Conservation (phyloP, 139 green algal species). For the Chlamydomonas sp. region DNA sequence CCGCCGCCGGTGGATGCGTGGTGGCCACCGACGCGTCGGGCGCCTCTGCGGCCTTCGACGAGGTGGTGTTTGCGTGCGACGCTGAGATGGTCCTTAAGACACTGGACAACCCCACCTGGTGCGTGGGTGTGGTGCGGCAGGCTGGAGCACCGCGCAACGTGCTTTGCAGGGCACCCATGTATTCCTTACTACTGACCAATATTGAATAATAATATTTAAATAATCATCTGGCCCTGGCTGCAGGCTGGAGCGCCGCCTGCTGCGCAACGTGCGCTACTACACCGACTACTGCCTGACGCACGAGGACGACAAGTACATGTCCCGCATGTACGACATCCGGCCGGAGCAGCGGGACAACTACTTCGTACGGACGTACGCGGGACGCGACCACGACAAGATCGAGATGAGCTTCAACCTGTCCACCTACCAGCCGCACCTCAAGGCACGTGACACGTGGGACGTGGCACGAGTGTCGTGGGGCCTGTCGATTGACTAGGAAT, state of each 20-base stretch:
- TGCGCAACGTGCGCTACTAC: constrained; percentile 74
- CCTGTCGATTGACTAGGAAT: too few species aligned
- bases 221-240: not conserved
- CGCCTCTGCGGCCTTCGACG: constrained; percentile 54
- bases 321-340: constrained; percentile 63
- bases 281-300: constrained; percentile 78
- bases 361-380: constrained; percentile 73
- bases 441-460: not conserved
- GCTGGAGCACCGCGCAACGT: too few species aligned
- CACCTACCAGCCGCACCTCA: constrained; percentile 75
- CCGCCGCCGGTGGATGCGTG: constrained; percentile 11
- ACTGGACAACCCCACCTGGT: constrained; percentile 47
- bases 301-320: constrained; percentile 76
- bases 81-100: constrained; percentile 61
- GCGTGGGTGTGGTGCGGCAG: not conserved
- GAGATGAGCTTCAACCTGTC: constrained; percentile 84
- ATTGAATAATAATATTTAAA: not conserved
- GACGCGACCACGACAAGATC: constrained; percentile 53
- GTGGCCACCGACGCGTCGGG: constrained; percentile 33
- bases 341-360: constrained; percentile 75
- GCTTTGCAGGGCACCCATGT: too few species aligned
- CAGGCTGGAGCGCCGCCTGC: constrained; percentile 66
- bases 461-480: too few species aligned
- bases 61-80: constrained; percentile 74
- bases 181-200: too few species aligned